Base-by-base conservation (phyloP, 495 filamentous ascomycete species). In the Choiromyces venosus region DNA sequence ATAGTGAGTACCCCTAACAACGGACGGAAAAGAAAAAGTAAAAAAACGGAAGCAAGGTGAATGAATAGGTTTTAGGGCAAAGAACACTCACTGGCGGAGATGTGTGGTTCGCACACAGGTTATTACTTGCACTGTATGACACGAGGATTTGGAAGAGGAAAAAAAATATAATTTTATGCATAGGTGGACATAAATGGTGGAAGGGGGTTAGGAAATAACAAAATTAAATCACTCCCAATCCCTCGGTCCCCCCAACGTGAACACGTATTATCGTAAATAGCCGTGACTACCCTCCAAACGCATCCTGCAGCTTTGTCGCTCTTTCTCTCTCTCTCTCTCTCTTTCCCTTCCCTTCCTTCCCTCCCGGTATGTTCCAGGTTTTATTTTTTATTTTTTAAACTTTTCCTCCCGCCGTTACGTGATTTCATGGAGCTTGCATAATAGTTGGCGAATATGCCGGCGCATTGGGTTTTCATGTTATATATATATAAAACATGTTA, bases 221-320 rank as follows among this genome's bases (percentile, higher is more conserved):
- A 33, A 61, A 33, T 61, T 61, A 61, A n/a, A 61, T 61, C 52
- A 29, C 52, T n/a, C 52, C 52, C 52, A 61, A 61, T 33, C 52
- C 52, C 25, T 61, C 25, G 25, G 25, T 33, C 46, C 46, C 52
- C 25, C 52, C 52, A 33, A 16, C 1, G 52, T 61, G 25, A 25
- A 61, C 52, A 61, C 52, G 52, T 61, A 61, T 61, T 61, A 61
- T 61, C 25, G 52, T 61, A 61, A 61, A 61, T 61, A 61, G 52
- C 52, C 52, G 52, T 61, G 25, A 61, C 52, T 61, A 61, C 52
- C 52, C 52, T 5, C 52, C 25, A 61, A 33, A 61, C 52, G 52
- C 25, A 61, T 61, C 25, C 25, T 61, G 52, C 52, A 61, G 52
- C 52, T 33, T 29, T 33, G 25, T 61, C 25, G 6, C 25, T 61